phyloP scores from a whole-genome alignment of 331 rosid genomes.

The Quercus phellos region DNA sequence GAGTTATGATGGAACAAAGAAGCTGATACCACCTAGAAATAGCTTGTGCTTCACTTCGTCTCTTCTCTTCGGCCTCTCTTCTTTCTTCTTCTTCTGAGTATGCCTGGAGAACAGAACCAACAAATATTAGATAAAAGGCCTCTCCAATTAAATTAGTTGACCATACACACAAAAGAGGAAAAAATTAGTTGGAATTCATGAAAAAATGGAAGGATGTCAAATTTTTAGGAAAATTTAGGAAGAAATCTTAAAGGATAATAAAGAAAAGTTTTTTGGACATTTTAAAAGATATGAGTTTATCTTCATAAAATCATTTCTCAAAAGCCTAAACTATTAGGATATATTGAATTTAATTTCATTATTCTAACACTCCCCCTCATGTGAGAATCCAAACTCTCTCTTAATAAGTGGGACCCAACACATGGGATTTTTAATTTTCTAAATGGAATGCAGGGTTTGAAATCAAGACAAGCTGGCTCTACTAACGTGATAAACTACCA shows the following conservation, averaged over 20 bases:
- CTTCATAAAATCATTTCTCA: background rate
- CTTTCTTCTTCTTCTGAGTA: conserved; percentile 72
- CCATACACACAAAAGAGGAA: background rate
- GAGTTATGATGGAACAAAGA: conserved; percentile 74
- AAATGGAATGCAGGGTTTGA: no score
- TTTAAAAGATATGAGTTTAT: background rate
- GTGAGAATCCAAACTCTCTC: no score
- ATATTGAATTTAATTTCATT: no score
- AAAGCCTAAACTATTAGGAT: background rate
- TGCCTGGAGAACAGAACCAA: conserved; percentile 41
- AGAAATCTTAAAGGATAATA: background rate
- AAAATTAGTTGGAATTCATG: background rate
- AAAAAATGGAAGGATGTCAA: background rate
- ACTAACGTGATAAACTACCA: no score
- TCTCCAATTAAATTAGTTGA: background rate
- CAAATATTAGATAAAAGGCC: background rate
- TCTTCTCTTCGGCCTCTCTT: conserved; percentile 67
- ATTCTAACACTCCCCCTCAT: no score
- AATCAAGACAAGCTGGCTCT: no score
- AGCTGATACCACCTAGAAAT: conserved; percentile 88
- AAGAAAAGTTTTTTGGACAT: background rate
- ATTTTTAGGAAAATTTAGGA: background rate
- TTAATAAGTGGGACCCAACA: no score
- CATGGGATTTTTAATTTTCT: no score
- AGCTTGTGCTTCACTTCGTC: conserved; percentile 60